A percentile compares a stretch with the other conserved stretches of the same genome.
Conservation (phyloP, 306 rosid species). For the Cyamopsis tetragonoloba region DNA sequence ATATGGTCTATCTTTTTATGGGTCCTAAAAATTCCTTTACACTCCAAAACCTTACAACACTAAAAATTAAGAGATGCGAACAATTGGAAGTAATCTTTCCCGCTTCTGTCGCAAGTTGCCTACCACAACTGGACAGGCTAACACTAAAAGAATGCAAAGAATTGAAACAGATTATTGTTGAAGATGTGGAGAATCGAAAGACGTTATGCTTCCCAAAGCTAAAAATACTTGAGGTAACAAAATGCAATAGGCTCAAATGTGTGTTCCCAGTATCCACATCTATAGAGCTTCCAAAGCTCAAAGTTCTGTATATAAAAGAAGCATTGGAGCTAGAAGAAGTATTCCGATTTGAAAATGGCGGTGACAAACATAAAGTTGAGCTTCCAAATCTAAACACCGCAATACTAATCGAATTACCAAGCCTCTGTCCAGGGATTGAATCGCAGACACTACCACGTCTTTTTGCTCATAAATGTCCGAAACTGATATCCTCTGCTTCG, state of each 20-base stretch:
- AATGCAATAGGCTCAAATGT: not conserved
- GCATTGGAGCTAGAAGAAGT: conserved; percentile 7
- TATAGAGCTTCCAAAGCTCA: not conserved
- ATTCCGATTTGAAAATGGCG: not conserved
- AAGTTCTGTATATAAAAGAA: rapidly evolving
- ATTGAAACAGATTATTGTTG: conserved; percentile 19
- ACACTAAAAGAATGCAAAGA: not conserved
- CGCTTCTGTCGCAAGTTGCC: not conserved
- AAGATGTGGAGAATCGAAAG: not conserved
- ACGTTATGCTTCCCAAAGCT: conserved; percentile 12
- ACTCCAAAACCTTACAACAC: not conserved
- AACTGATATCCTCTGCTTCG: too few relatives aligned
- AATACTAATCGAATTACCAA: not conserved
- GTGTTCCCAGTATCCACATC: not conserved
- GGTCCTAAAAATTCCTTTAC: not conserved
- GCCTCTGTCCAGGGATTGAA: not conserved
- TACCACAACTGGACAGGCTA: not conserved
- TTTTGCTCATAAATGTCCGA: too few relatives aligned
- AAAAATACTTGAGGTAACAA: rapidly evolving
- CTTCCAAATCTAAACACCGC: not conserved
- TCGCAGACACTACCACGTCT: not conserved
- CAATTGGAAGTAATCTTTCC: not conserved
- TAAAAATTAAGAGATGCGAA: not conserved
- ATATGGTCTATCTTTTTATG: not conserved
- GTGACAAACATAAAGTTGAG: not conserved